Base-by-base conservation (phyloP, 2,329 filamentous ascomycete species). In the Diaporthe caulivora region DNA sequence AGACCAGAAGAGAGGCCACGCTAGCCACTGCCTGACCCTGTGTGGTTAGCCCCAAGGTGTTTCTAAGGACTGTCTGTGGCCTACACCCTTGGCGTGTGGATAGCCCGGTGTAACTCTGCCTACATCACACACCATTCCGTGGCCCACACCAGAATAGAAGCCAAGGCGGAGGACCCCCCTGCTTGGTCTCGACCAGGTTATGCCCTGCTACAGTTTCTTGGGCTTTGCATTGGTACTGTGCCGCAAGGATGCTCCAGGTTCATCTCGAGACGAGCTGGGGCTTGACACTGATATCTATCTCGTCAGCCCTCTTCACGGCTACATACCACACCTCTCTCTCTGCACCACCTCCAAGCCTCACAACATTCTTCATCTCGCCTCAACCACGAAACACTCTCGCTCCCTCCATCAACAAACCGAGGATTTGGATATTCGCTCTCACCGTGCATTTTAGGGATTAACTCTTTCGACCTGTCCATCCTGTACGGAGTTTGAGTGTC, bases 401-500 rank as follows among this genome's bases (percentile, higher is more conserved):
- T 40, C 26, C 26, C 58, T 72, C 54, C 31, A 71, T 70, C 68
- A 53, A 62, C 69, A 44, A 72, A 58, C 62, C 62, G 31, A 54
- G 69, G 47, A 71, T 71, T 62, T 71, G 55, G 55, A 71, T 37
- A 54, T 51, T 53, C 55, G 37, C 58, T 31, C 24, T 54, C 21
- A 13, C 47, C 31, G 34, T 42, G 31, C 47, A 54, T 15, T 44
- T 71, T 62, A 17, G 31, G 60, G 34, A 62, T 62, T 37, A 71
- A 17, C 62, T 42, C 42, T 67, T 73, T 34, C 64, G 55, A 71
- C 70, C 60, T 73, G 76, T 76, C 72, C 76, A 75, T 76, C 74
- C 76, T 73, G 76, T 44, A 53, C 55, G 24, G 69, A 62, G 24
- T 54, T 53, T 24, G 47, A 53, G 85, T 87, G 83, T 85, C 84